Conservation (phyloP, 2,329 filamentous ascomycete genomes). For the Pestalotiopsis sp. region DNA sequence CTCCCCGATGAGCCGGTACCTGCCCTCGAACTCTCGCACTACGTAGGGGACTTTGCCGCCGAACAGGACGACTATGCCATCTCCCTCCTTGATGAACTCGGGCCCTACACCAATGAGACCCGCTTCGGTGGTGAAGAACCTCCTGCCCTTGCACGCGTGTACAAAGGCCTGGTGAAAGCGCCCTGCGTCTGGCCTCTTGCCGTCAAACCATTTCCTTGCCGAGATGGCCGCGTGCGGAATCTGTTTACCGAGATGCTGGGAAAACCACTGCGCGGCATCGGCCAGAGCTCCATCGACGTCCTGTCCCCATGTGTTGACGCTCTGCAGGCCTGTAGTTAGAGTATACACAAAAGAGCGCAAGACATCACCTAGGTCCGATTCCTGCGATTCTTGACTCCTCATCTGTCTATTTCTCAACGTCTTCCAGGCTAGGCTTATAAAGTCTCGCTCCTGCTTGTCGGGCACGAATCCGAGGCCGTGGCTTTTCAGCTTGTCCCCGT, state of each 20-base stretch:
- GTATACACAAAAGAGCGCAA: background rate
- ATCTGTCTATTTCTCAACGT: constrained; percentile 3
- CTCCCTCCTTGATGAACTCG: constrained; percentile 19
- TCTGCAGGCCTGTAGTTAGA: background rate
- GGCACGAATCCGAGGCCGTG: constrained; percentile 19
- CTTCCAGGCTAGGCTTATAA: constrained; percentile 21
- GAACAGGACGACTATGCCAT: constrained; percentile 20
- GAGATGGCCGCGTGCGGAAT: background rate
- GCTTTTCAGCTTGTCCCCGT: constrained; percentile 21
- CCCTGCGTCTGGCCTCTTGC: constrained; percentile 8
- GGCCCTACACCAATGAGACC: constrained; percentile 23
- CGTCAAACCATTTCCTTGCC: background rate
- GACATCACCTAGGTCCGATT: background rate
- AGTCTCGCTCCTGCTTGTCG: constrained; percentile 20
- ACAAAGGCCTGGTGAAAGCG: constrained; percentile 23
- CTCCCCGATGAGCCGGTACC: constrained; percentile 22
- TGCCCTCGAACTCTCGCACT: constrained; percentile 15
- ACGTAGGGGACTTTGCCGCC: constrained; percentile 22
- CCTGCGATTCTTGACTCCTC: background rate
- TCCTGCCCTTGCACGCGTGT: constrained; percentile 18
- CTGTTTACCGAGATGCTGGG: constrained; percentile 14
- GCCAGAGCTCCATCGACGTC: background rate
- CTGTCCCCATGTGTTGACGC: background rate
- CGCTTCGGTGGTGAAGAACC: constrained; percentile 20
- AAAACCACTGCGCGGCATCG: background rate